Conservation (phyloP, 257 asterid genomes). For the Plantago ovata region DNA sequence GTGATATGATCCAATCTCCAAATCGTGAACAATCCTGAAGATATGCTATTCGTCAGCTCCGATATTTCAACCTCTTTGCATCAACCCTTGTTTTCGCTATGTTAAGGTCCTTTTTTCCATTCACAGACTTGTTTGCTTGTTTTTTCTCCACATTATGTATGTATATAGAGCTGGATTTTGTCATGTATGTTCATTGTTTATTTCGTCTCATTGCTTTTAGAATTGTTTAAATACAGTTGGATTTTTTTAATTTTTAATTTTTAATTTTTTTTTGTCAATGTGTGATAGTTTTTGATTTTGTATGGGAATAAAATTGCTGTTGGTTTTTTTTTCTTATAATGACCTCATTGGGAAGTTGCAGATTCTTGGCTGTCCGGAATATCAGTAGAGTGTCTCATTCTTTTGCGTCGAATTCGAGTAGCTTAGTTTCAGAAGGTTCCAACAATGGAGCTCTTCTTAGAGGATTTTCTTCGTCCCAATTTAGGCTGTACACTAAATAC, state of each 20-base stretch:
- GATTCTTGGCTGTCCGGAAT: constrained; percentile 46
- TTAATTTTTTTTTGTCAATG: constrained; percentile 1
- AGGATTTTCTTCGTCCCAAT: constrained; percentile 32
- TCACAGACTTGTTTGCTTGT: constrained; percentile 1
- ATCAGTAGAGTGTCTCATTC: constrained; percentile 35
- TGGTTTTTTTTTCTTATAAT: constrained; percentile 19
- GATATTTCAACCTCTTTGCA: background rate
- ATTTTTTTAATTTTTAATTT: background rate
- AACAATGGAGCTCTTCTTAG: constrained; percentile 32
- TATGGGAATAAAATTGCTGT: constrained; percentile 3
- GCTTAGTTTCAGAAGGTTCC: constrained; percentile 22
- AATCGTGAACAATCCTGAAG: no score
- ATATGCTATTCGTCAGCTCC: no score
- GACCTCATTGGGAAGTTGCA: constrained; percentile 30
- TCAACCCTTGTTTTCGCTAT: constrained; percentile 30
- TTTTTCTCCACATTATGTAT: background rate
- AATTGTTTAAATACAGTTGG: background rate
- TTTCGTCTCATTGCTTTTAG: background rate
- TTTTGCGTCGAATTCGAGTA: constrained; percentile 18
- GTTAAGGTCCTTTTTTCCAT: constrained; percentile 34
- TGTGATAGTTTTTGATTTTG: constrained; percentile 1
- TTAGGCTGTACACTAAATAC: constrained; percentile 37
- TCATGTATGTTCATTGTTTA: no score
- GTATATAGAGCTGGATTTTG: no score
- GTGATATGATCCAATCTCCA: no score